Percentiles rank a stretch among this genome's conserved stretches.
Evolutionary conservation across 768 basidiomycete genomes (phyloP).

Genomic region (Mycena leptocephala): DNA sequence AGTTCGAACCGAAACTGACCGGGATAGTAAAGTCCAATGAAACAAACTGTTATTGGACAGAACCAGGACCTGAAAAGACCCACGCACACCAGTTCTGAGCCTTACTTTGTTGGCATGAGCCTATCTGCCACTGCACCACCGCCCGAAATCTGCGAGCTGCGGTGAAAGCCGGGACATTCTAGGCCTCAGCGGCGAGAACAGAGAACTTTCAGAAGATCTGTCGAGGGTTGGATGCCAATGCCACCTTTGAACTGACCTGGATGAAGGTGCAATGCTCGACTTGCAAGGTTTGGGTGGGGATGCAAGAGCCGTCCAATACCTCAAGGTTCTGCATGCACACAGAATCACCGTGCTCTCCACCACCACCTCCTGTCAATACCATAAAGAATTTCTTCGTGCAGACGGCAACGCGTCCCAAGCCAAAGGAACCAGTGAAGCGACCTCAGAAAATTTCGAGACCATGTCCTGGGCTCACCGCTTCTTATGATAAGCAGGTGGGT

Average conservation of each 20-base stretch:
- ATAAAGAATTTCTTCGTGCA: not conserved
- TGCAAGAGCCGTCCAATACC: slow-evolving; percentile 31
- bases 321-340: slow-evolving; percentile 30
- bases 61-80: too few species aligned
- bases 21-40: too few species aligned
- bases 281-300: slow-evolving; percentile 18
- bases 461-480: not conserved
- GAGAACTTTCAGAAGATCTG: not conserved
- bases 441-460: too few species aligned
- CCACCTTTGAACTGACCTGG: too few species aligned
- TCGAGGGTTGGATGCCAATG: not conserved
- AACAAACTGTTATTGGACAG: too few species aligned
- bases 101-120: not conserved
- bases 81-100: too few species aligned
- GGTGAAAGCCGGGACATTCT: not conserved
- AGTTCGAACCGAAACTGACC: too few species aligned
- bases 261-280: slow-evolving; percentile 26
- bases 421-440: too few species aligned
- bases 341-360: not conserved
- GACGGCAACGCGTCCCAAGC: too few species aligned
- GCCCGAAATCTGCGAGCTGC: not conserved
- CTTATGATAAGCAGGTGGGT: not conserved
- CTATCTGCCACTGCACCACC: not conserved
- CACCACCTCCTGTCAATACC: not conserved
- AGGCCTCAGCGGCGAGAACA: not conserved